A percentile compares a stretch with the other conserved stretches of the same genome.
These are phyloP conservation scores for Zancudomyces culisetae DNA, from an alignment of 371 early-diverging fungal genomes.

Conservation along the genomic window DNA sequence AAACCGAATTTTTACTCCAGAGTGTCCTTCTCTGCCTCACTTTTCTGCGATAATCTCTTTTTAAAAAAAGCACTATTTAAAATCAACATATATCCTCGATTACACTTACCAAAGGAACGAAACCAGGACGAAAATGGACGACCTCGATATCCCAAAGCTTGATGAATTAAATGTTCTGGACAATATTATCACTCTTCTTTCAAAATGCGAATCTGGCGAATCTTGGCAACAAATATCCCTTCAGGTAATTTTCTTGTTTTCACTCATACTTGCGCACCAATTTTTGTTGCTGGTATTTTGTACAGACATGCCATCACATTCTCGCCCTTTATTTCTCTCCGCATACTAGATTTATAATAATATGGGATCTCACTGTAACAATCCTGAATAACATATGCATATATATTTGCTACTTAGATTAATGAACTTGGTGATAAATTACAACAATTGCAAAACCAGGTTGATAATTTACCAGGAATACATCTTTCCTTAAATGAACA, in stretches of 20 bases:
- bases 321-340: not conserved
- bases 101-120: too few relatives aligned
- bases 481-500: not conserved
- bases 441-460: not conserved
- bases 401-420: too few relatives aligned
- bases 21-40: too few relatives aligned
- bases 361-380: not conserved
- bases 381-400: not conserved
- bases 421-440: not conserved
- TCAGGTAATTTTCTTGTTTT: not conserved
- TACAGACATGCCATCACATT: too few relatives aligned
- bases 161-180: constrained; percentile 2
- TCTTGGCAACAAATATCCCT: not conserved
- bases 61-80: too few relatives aligned
- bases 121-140: too few relatives aligned
- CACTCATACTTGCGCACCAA: not conserved
- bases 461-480: not conserved
- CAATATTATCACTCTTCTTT: not conserved
- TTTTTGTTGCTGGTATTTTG: too few relatives aligned
- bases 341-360: not conserved
- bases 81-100: too few relatives aligned
- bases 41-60: too few relatives aligned
- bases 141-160: constrained; percentile 7
- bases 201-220: not conserved
- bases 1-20: too few relatives aligned